Conservation (phyloP, 2,329 filamentous ascomycete species). For the Aspergillus pseudoviridinutans region DNA sequence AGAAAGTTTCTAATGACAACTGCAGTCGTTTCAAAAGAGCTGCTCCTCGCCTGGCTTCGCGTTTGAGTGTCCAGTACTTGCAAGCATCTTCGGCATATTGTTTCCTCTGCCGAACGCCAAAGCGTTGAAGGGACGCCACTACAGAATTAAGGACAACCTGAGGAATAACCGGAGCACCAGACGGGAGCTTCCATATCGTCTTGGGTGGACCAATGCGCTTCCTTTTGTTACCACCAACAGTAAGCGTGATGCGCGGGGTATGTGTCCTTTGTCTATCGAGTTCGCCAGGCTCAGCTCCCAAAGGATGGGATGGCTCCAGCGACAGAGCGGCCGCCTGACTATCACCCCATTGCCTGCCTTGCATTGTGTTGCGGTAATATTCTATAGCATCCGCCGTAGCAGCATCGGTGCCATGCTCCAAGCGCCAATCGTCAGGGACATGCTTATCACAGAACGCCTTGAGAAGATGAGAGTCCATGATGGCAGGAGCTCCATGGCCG, state of each 20-base stretch:
- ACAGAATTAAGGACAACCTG: slow-evolving; percentile 83
- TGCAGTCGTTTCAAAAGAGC: slow-evolving; percentile 90
- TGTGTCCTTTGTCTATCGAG: slow-evolving; percentile 37
- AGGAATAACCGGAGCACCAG: slow-evolving; percentile 90
- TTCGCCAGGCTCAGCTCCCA: slow-evolving; percentile 50
- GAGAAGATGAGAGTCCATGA: slow-evolving; percentile 75
- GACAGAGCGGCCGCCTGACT: slow-evolving; percentile 79
- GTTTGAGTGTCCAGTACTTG: slow-evolving; percentile 96
- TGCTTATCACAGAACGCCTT: slow-evolving; percentile 97
- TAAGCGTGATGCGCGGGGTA: slow-evolving; percentile 51
- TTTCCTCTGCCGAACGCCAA: slow-evolving; percentile 79
- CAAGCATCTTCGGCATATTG: slow-evolving; percentile 91
- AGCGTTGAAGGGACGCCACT: slow-evolving; percentile 75
- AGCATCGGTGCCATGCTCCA: slow-evolving; percentile 76
- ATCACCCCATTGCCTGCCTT: slow-evolving; percentile 85
- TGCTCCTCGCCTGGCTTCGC: slow-evolving; percentile 85
- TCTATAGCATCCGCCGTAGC: slow-evolving; percentile 79
- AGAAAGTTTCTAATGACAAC: slow-evolving; percentile 91
- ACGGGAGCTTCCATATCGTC: slow-evolving; percentile 84
- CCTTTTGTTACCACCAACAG: slow-evolving; percentile 55
- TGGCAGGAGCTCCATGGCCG: slow-evolving; percentile 70
- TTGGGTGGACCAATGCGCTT: slow-evolving; percentile 55
- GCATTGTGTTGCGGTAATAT: slow-evolving; percentile 87
- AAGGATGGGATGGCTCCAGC: slow-evolving; percentile 67
- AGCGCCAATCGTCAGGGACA: slow-evolving; percentile 81